Evolutionary conservation across 1,139 yeast genomes (phyloP).

Genomic region (Insectozyma bohioensis): DNA sequence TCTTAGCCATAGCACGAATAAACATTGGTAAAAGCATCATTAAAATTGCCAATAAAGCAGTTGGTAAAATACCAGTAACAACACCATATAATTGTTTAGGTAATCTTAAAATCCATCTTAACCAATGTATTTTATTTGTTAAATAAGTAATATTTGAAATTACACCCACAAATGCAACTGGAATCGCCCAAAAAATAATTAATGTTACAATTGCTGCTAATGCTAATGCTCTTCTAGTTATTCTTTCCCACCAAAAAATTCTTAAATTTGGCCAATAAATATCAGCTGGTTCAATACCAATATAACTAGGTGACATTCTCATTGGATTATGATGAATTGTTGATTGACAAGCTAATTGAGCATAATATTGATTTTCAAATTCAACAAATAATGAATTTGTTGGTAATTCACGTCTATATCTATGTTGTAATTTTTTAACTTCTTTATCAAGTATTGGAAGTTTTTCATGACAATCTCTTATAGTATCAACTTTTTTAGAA

Average conservation of each 20-base stretch:
- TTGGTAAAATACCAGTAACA: conserved; percentile 75
- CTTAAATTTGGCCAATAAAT: conserved; percentile 70
- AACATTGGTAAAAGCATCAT: conserved; percentile 80
- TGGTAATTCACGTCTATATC: conserved; percentile 43
- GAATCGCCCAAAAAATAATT: conserved; percentile 80
- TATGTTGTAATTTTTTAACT: conserved; percentile 51
- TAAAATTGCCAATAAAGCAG: conserved; percentile 62
- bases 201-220: conserved; percentile 55
- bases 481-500: conserved; percentile 57
- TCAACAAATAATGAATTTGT: conserved; percentile 66
- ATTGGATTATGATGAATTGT: conserved; percentile 54
- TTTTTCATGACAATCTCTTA: conserved; percentile 55
- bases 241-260: conserved; percentile 81
- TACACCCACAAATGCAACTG: conserved; percentile 81
- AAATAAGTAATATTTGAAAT: conserved; percentile 73
- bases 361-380: conserved; percentile 67
- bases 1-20: conserved; percentile 67
- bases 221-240: conserved; percentile 60
- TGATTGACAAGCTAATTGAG: conserved; percentile 69
- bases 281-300: conserved; percentile 64
- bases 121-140: conserved; percentile 57
- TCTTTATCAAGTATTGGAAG: conserved; percentile 56
- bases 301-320: conserved; percentile 46
- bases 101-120: conserved; percentile 61
- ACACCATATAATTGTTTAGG: conserved; percentile 61